Conservation (phyloP, 352 stramenopile species). For the Phytopythium ostracodes region DNA sequence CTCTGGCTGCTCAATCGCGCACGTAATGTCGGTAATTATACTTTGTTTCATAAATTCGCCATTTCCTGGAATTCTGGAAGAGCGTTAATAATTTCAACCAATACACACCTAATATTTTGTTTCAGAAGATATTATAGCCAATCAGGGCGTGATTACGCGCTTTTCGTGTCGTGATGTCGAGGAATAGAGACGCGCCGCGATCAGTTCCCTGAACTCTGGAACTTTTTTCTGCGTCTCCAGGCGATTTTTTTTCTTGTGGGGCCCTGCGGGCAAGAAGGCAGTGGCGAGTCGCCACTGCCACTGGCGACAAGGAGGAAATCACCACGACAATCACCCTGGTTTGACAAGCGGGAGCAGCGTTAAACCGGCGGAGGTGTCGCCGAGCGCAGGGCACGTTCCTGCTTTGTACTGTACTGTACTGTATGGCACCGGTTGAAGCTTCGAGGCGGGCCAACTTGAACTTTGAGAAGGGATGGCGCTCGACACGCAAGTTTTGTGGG, state of each 20-base stretch:
- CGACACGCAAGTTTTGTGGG: constrained; percentile 3
- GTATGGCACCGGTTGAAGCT: background rate
- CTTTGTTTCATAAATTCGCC: constrained; percentile 3
- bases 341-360: background rate
- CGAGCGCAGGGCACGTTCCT: background rate
- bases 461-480: background rate
- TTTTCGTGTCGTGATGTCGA: background rate
- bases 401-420: too few species aligned
- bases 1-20: background rate
- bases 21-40: background rate
- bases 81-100: background rate
- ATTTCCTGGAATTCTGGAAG: background rate
- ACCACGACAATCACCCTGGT: background rate
- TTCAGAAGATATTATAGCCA: background rate
- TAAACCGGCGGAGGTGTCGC: background rate
- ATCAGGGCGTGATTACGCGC: background rate
- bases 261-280: too few species aligned
- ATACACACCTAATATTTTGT: too few species aligned
- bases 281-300: too few species aligned
- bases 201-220: background rate
- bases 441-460: background rate
- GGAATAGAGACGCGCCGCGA: background rate
- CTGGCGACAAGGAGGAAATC: background rate
- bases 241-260: too few species aligned
- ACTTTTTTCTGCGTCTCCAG: background rate